Evolutionary conservation across 2,329 filamentous ascomycete species (phyloP).

Genomic region (Dothideomycetes sp.): DNA sequence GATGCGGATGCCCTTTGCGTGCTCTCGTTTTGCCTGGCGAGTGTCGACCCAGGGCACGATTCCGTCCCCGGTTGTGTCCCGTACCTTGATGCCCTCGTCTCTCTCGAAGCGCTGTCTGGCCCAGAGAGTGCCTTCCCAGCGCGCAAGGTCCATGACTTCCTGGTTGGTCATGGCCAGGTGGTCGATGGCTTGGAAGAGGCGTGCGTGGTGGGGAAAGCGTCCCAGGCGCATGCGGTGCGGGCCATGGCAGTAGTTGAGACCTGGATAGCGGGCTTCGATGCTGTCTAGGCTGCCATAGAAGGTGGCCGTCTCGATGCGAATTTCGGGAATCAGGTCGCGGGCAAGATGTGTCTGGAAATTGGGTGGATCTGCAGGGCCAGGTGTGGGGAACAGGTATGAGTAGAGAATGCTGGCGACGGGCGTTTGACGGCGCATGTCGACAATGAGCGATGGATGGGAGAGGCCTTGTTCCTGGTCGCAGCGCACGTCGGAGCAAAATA

Average conservation of each 20-base stretch:
- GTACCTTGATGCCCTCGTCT: constrained; percentile 59
- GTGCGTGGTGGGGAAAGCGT: constrained; percentile 65
- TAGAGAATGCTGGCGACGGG: constrained; percentile 64
- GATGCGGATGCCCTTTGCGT: constrained; percentile 11
- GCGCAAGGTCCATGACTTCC: constrained; percentile 62
- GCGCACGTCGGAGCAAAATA: no score
- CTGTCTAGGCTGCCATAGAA: constrained; percentile 74
- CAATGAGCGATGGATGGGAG: neutral
- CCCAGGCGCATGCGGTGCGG: constrained; percentile 69
- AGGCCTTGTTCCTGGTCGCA: no score
- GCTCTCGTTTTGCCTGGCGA: constrained; percentile 15
- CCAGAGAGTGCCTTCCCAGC: constrained; percentile 78
- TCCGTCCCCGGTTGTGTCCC: constrained; percentile 60
- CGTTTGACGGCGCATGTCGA: constrained; percentile 56
- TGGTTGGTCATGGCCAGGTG: constrained; percentile 53
- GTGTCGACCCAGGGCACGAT: constrained; percentile 52
- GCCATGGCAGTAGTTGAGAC: constrained; percentile 63
- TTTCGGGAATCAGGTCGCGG: constrained; percentile 62
- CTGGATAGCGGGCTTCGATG: constrained; percentile 70
- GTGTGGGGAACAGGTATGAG: constrained; percentile 60
- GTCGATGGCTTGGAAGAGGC: constrained; percentile 68
- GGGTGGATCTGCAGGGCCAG: constrained; percentile 55
- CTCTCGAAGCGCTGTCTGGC: constrained; percentile 69
- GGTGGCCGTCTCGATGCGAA: constrained; percentile 65
- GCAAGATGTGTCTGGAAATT: constrained; percentile 61